Evolutionary conservation across 257 asterid species (phyloP), one percentile per base, ranked within the genome.

Genomic region (Rauvolfia tetraphylla): DNA sequence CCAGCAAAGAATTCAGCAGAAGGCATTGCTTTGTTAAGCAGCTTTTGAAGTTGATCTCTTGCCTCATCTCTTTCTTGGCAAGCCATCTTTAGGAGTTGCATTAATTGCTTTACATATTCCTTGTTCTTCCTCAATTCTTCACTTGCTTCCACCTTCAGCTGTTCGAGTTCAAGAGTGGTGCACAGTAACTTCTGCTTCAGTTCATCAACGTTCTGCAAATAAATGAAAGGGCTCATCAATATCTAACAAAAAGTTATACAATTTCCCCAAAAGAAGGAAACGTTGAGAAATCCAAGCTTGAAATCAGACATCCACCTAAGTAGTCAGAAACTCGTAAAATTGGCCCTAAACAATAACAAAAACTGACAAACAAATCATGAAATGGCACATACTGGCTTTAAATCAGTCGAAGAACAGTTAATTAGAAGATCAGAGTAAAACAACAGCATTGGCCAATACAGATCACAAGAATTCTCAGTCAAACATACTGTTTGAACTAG

Each of bases 31-130:
- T 80, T 85, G 87, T 78, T 83, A 71, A 89, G 82, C 1, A 87
- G 65, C 66, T 83, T 86, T 23, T 90, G 90, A 71, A 81, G 81
- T 11, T 81, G 76, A 65, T 75, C 78, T 71, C 68, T 79, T 56
- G 87, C 89, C 79, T 83, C 86, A 75, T 86, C 87, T 75, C 86
- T 81, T 75, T 86, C 87, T 58, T 77, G 81, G 68, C 39, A 59
- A 68, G 81, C 79, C 46, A 72, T 72, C 25, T 79, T 79, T 23
- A 81, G 38, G 1, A 83, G 79, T 20, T 86, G 81, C 23, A 79
- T 57, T 23, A 86, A 31, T 71, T 81, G 81, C 72, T 68, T 76
- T 62, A 51, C 65, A 44, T 77, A 77, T 54, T 82, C 88, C 61
- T 62, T 76, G 75, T 69, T 78, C 75, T 77, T 86, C 33, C 84